Conservation (phyloP, 768 basidiomycete species). For the Russula abietina region DNA sequence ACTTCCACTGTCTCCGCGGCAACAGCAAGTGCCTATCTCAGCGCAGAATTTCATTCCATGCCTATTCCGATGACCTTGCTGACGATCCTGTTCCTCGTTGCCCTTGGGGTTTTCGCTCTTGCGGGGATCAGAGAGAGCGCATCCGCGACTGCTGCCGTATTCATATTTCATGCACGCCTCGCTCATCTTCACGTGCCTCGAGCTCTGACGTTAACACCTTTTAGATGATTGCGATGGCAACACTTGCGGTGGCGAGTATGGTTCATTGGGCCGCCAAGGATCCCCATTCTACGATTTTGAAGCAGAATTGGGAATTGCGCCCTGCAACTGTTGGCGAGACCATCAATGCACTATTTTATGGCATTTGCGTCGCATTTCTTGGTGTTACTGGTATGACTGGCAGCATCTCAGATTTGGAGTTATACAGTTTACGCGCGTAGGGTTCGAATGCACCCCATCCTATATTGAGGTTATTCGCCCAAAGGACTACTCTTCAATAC, state of each 20-base stretch:
- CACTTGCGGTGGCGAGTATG: constrained; percentile 11
- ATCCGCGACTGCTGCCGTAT: constrained; percentile 16
- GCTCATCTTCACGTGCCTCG: background rate
- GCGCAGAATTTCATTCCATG: constrained; percentile 19
- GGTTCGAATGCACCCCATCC: constrained; percentile 25
- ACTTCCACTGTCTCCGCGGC: constrained; percentile 25
- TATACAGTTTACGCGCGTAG: background rate
- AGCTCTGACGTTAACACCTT: background rate
- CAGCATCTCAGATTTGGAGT: background rate
- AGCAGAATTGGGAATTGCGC: constrained; percentile 21
- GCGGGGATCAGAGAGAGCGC: constrained; percentile 24
- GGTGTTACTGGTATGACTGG: constrained; percentile 22
- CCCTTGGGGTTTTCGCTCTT: constrained; percentile 18
- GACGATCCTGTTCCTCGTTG: constrained; percentile 20
- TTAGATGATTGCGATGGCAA: constrained; percentile 19
- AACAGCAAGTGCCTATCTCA: constrained; percentile 23
- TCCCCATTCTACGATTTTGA: constrained; percentile 18
- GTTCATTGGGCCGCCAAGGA: constrained; percentile 22
- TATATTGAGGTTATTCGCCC: constrained; percentile 22
- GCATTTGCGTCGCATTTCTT: constrained; percentile 24
- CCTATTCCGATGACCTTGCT: constrained; percentile 16
- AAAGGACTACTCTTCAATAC: constrained; percentile 19
- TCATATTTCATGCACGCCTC: constrained; percentile 21
- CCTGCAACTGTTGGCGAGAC: constrained; percentile 18
- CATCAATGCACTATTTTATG: constrained; percentile 18